phyloP scores from a whole-genome alignment of 345 rosid genomes.

The Arabis hirsuta region DNA sequence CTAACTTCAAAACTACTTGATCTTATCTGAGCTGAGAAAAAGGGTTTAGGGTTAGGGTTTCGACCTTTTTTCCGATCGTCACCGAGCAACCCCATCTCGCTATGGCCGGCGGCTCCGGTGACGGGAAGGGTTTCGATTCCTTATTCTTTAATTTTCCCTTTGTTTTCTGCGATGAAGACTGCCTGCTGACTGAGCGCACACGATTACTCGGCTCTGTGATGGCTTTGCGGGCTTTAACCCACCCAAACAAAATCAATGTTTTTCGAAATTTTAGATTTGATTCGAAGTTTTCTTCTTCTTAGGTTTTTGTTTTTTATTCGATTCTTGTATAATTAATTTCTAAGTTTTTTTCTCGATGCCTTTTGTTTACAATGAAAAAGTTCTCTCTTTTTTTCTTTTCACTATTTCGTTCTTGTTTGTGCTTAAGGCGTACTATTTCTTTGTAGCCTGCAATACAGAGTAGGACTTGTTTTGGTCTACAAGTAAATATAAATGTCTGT shows the following conservation, averaged over 20 bases:
- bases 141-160: conserved; percentile 6
- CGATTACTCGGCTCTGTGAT: conserved; percentile 56
- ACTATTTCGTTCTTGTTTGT: not conserved
- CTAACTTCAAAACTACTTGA: conserved; percentile 53
- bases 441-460: not conserved
- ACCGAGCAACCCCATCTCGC: conserved; percentile 42
- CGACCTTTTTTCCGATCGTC: conserved; percentile 11
- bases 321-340: no score
- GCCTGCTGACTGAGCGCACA: conserved; percentile 71
- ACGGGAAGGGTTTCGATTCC: conserved; percentile 30
- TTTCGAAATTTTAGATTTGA: conserved; percentile 1
- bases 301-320: not conserved
- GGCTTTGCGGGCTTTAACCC: conserved; percentile 66
- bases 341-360: no score
- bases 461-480: not conserved
- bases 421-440: not conserved
- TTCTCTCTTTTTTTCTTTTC: not conserved
- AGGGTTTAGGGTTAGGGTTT: conserved; percentile 20
- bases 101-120: conserved; percentile 58
- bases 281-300: not conserved
- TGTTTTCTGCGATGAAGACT: conserved; percentile 72
- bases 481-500: not conserved
- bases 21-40: conserved; percentile 79
- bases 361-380: not conserved
- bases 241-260: not conserved